Evolutionary conservation across 371 early-diverging fungal species (phyloP), one percentile per base, ranked within the genome.

Genomic region (Conidiobolus incongruus): DNA sequence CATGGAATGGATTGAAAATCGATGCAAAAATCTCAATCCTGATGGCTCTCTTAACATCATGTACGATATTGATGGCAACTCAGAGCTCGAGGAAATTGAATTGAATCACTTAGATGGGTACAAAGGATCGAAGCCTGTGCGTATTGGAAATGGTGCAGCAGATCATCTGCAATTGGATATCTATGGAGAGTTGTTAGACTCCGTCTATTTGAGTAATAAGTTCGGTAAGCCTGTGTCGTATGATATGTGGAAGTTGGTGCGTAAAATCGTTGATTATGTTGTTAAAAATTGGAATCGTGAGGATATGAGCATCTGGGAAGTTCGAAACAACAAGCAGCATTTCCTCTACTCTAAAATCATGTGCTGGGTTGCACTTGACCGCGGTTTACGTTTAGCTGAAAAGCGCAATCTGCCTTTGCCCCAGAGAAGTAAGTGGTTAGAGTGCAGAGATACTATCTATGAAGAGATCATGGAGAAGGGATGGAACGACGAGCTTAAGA

Each of bases 321-420:
- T 79, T 15, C 63, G 85, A 26, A 77, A 75, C 0, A 42, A 38
- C 26, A 63, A 60, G 39, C 73, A 73, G 37, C 58, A 80, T 47
- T 83, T 81, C 52, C 60, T 73, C 2, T 85, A 80, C 54, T 70
- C 72, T 13, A 70, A 79, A 47, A 58, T 85, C 21, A 77, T 80
- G 72, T 80, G 79, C 52, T 85, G 86, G 86, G 86, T 85, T 1
- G 84, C 84, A 5, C 42, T 85, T 12, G 86, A 85, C 53, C 65
- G 86, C 52, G 84, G 76, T 10, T 38, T 79, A 22, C 62, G 81
- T 17, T 57, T 82, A 28, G 52, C 72, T 15, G 81, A 81, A 32
- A 85, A 85, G 53, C 67, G 86, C 34, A 60, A 61, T 22, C 66
- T 85, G 20, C 84, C 86, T 10, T 80, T 79, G 44, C 63, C 53